A percentile compares a stretch with the other conserved stretches of the same genome.
These are phyloP conservation scores for Auricularia cornea DNA, from an alignment of 768 basidiomycete species.

Conservation along the genomic window DNA sequence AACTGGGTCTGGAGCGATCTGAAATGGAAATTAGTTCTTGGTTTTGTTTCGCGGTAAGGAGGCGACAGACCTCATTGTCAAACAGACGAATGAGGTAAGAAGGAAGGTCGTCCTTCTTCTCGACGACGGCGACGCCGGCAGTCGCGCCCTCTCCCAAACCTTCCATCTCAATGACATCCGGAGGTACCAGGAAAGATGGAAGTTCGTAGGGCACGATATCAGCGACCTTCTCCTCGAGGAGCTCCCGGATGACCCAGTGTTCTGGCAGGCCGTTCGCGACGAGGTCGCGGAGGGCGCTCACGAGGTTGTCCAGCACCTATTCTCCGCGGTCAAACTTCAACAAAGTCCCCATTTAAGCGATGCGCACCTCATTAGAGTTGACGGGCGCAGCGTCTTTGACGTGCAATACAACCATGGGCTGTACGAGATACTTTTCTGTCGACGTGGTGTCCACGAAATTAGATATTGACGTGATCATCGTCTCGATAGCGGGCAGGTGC, in stretches of 20 bases:
- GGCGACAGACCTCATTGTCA: constrained; percentile 39
- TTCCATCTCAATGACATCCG: constrained; percentile 79
- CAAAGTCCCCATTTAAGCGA: constrained; percentile 1
- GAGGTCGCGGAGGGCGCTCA: constrained; percentile 54
- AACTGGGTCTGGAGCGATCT: constrained; percentile 72
- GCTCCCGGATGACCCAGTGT: constrained; percentile 61
- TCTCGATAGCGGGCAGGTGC: constrained; percentile 48
- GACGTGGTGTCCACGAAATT: constrained; percentile 54
- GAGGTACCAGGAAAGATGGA: constrained; percentile 76
- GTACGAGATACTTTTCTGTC: constrained; percentile 55
- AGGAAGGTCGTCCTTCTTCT: constrained; percentile 80
- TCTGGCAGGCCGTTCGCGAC: constrained; percentile 45
- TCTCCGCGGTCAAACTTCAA: background rate
- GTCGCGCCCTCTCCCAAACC: constrained; percentile 44
- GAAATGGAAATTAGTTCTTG: constrained; percentile 6
- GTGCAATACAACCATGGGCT: constrained; percentile 49
- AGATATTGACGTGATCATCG: constrained; percentile 63
- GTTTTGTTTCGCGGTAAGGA: background rate
- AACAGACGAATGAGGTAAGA: constrained; percentile 63
- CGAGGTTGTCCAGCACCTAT: constrained; percentile 69
- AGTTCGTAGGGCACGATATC: constrained; percentile 50
- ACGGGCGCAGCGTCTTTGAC: constrained; percentile 35
- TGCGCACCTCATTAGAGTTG: constrained; percentile 52
- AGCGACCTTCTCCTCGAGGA: constrained; percentile 33
- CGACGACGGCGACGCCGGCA: constrained; percentile 32